A percentile compares a stretch with the other conserved stretches of the same genome.
Conservation (phyloP, 2,329 filamentous ascomycete genomes). For the Penicillium polonicum region DNA sequence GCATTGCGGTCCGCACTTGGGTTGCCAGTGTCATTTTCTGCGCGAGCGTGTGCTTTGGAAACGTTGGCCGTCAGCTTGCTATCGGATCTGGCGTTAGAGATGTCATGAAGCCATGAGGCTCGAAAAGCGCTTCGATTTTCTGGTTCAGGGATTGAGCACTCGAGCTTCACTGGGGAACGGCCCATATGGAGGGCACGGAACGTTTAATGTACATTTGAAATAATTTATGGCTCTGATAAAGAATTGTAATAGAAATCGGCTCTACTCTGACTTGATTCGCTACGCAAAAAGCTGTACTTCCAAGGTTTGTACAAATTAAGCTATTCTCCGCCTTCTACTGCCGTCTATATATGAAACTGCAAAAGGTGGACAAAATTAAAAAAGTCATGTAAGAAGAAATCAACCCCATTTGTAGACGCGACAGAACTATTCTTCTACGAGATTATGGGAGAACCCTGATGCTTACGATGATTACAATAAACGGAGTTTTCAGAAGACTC, state of each 20-base stretch:
- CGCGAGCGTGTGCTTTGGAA: slow-evolving; percentile 92
- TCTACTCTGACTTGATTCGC: not conserved
- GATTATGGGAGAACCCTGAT: not conserved
- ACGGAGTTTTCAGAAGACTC: not conserved
- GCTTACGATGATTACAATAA: not conserved
- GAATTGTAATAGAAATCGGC: slow-evolving; percentile 4
- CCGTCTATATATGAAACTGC: too few species aligned
- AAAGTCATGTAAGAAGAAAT: too few species aligned
- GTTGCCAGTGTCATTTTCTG: slow-evolving; percentile 92
- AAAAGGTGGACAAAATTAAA: too few species aligned
- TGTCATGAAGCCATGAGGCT: slow-evolving; percentile 21
- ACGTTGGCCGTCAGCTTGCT: slow-evolving; percentile 81
- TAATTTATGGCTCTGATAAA: slow-evolving; percentile 8
- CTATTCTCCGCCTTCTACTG: too few species aligned
- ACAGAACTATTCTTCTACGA: too few species aligned
- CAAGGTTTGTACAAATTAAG: too few species aligned
- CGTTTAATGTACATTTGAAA: slow-evolving; percentile 7
- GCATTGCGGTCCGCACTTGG: slow-evolving; percentile 73
- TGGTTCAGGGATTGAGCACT: not conserved
- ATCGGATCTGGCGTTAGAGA: slow-evolving; percentile 39
- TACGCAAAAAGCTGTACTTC: not conserved
- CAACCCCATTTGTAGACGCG: too few species aligned
- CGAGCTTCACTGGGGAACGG: not conserved
- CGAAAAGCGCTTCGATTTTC: not conserved
- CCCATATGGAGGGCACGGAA: not conserved